Evolutionary conservation across 441 rosid species (phyloP), one percentile per base, ranked within the genome.

Genomic region (Populus hybrid): DNA sequence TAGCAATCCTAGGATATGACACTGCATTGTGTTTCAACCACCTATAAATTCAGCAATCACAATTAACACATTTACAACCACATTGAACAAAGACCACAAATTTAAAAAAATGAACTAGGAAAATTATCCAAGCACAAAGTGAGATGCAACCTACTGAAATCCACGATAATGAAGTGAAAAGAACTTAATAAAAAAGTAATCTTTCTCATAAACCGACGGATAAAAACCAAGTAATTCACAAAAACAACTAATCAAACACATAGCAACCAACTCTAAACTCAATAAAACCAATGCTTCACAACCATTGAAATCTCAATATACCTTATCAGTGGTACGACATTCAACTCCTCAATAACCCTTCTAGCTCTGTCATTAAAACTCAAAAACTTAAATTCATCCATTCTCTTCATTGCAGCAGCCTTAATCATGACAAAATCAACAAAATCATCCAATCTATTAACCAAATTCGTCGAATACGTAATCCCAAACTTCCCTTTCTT

Each of bases 1-100:
- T 95, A 21, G 89, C 94, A 79, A 95, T 89, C 83, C 85, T 93
- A 6, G 89, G 89, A 82, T 90, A 95, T 3, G 98, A 86, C 75
- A 92, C 76, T 8, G 79, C 79, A 85, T 91, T 87, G 85, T 95
- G 95, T 82, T 95, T 95, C 93, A 95, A 88, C 98, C 96, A 95
- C 97, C 98, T 92, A 82, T 46, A 83, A 59, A 65, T 73, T 75
- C 78, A n/a, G 38, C 32, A 64, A 73, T 46, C 79, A 86, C 59
- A n/a, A 66, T 80, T 76, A 79, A 59, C 72, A 79, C 65, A 73
- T 59, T 61, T 5, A 46, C 36, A 65, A 38, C 8, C 23, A 67
- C 30, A 14, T 50, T 36, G 57, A 40, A 40, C 50, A 40, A 40
- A 11, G 50, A 46, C 46, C 54, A 28, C 5, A 7, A 40, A 8